These are phyloP conservation scores for Zasmidium cellare DNA, from an alignment of 2,329 filamentous ascomycete species.

Conservation along the genomic window DNA sequence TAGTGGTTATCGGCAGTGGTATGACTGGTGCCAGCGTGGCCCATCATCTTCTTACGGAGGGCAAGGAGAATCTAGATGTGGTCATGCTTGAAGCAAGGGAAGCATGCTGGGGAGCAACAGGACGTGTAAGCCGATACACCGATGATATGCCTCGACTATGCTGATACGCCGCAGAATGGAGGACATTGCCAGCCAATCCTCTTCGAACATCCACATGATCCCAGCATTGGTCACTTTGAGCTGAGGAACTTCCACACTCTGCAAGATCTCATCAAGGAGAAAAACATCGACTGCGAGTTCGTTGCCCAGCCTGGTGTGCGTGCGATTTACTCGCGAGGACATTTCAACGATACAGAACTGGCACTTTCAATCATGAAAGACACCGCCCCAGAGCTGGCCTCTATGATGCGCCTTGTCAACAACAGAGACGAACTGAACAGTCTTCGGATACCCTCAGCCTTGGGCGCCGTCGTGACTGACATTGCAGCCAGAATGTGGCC, in stretches of 20 bases:
- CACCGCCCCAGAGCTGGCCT: constrained; percentile 58
- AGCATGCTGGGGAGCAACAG: constrained; percentile 80
- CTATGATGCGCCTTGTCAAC: constrained; percentile 41
- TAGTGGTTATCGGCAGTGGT: constrained; percentile 72
- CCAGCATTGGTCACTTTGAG: constrained; percentile 66
- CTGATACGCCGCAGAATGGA: constrained; percentile 42
- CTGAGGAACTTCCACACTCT: constrained; percentile 66
- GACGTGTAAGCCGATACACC: constrained; percentile 62
- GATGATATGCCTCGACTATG: too few relatives aligned
- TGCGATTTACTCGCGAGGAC: constrained; percentile 57
- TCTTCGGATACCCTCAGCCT: constrained; percentile 55
- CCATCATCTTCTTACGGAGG: constrained; percentile 46
- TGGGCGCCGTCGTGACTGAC: constrained; percentile 64
- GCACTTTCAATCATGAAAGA: constrained; percentile 54
- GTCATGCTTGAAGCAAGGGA: constrained; percentile 77
- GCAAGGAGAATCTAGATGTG: constrained; percentile 55
- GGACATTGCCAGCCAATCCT: constrained; percentile 72
- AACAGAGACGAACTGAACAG: constrained; percentile 48
- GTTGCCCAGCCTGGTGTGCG: constrained; percentile 63
- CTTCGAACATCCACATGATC: constrained; percentile 59
- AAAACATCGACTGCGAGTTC: constrained; percentile 71
- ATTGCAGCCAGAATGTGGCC: constrained; percentile 74
- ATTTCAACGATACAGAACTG: constrained; percentile 54
- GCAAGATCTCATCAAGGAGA: constrained; percentile 54
- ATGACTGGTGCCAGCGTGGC: constrained; percentile 75